phyloP scores from a whole-genome alignment of 257 asterid genomes.

The Solanum ahanhuiri region DNA sequence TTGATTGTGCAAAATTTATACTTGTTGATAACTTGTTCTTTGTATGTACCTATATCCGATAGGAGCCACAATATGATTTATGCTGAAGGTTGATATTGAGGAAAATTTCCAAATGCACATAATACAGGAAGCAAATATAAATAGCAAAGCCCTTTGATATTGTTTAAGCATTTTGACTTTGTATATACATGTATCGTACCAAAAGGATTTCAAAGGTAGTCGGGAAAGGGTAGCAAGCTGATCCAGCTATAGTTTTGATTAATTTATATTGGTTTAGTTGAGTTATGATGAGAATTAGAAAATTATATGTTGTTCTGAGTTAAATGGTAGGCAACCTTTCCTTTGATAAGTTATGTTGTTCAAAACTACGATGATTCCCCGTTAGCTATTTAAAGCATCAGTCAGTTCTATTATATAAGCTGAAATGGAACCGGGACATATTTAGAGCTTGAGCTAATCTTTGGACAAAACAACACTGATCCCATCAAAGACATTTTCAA shows the following conservation, averaged over 20 bases:
- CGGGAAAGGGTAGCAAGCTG: neutral
- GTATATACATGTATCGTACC: neutral
- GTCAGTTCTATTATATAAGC: neutral
- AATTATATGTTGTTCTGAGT: neutral
- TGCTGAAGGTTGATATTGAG: neutral
- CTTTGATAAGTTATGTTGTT: neutral
- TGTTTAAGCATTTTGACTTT: neutral
- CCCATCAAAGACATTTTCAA: neutral
- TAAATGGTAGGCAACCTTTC: neutral
- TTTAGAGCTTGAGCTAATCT: neutral
- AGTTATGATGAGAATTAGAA: neutral
- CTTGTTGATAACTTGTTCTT: neutral
- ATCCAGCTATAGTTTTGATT: neutral
- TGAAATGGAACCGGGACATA: neutral
- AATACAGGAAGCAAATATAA: neutral
- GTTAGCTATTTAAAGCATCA: neutral
- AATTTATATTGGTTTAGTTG: neutral
- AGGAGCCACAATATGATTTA: neutral
- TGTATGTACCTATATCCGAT: neutral
- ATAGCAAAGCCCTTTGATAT: neutral
- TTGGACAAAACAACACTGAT: neutral
- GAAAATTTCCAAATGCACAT: neutral
- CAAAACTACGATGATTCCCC: neutral
- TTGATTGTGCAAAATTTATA: neutral
- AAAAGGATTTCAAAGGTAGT: neutral